Evolutionary conservation across 108 stramenopile genomes (phyloP), one percentile per base, ranked within the genome.

Genomic region (Nitzschia sp.): DNA sequence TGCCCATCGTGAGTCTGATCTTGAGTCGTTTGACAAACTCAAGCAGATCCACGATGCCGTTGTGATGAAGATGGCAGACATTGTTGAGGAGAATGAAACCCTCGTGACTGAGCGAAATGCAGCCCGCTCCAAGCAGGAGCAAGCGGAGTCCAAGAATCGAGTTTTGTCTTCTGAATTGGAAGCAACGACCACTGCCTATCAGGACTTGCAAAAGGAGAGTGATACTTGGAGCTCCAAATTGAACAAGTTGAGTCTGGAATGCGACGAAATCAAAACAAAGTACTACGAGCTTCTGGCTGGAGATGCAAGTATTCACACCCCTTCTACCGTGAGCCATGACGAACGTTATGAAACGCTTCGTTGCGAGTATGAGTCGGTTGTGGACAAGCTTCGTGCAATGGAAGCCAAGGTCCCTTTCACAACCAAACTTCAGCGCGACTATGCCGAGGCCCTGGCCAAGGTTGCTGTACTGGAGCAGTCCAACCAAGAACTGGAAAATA

Each of bases 51-150:
- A 75, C 42, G 4, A 57, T 9, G 67, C 74, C 2, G 66, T 75
- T 4, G 74, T 68, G 8, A 68, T 75, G 74, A 75, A 75, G 34
- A 27, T 75, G 27, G 74, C 60, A 24, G 74, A 75, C 32, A 15
- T 75, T 19, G 67, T 59, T 29, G 74, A 75, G 46, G 74, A 75
- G 27, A 75, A 68, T 42, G 74, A 63, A 23, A 46, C 19, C 2
- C 30, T 75, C 24, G 30, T 48, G 17, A 30, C 11, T 45, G 29
- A 64, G 61, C 33, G 36, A 1, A 62, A 59, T 32, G 35, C 29
- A 21, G 59, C 59, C 1, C 35, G 61, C 13, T 28, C 57, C 18
- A 36, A 68, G 33, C 17, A 61, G 51, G 60, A 62, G 9, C 8
- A 34, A 47, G 47, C 51, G n/a, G 31, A 68, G 1, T 19, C 53